Base-by-base conservation (phyloP, 345 rosid genomes). In the Isatis tinctoria region DNA sequence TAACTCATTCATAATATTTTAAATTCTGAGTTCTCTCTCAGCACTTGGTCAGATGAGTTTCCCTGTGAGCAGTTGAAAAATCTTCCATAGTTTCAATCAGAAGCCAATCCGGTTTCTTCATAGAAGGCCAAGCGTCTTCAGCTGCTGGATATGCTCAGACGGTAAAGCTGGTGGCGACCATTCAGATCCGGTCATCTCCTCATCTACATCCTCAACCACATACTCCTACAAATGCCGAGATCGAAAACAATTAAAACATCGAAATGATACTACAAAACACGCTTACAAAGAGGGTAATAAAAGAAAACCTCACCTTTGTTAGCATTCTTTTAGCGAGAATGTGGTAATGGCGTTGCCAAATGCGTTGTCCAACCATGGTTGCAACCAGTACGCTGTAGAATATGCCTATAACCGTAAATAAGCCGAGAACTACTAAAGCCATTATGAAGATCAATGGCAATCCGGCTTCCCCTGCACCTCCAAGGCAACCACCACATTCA, bases 391-490 rank as follows among this genome's bases (percentile, higher is more conserved):
- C 97, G 36, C 98, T 96, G 76, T 96, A 96, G 82, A 92, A 96
- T 83, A 92, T 88, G 68, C 98, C 99, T 12, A 96, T 85, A 65
- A 96, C 88, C 3, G 98, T 95, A 77, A 95, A 95, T 39, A 95
- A 83, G 70, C 93, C 99, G 36, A 96, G 90, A 77, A 92, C 87
- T 60, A 92, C 65, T 83, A 92, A 74, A 45, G 94, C 96, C 96
- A 85, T 86, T 82, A 96, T 82, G 56, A 90, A 86, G 59, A 96
- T 67, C 33, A 96, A 73, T 0, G 98, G 99, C 56, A 96, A 76
- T 75, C 99, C 99, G 4, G 98, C 98, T 87, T 92, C 99, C 22
- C 98, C 98, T 64, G 99, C 99, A 72, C 98, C 98, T 66, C 97
- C 94, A 74, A 96, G 81, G 83, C 99, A 96, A 79, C 99, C 95